Base-by-base conservation (phyloP, 2,329 filamentous ascomycete genomes). In the Penicillium sp. region DNA sequence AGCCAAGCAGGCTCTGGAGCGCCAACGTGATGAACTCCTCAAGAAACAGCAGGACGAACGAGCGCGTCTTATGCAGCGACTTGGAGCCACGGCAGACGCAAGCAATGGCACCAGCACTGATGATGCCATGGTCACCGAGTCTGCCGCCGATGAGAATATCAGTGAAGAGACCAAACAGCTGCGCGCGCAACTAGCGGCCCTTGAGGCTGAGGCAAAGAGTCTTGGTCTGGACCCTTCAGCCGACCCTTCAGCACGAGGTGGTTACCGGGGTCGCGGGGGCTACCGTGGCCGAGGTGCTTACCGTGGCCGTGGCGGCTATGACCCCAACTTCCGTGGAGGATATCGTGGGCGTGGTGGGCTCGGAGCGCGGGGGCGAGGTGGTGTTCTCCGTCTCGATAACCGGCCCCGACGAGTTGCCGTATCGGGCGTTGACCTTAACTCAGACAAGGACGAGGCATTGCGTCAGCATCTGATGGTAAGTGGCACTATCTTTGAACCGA, bases 341-440 rank as follows among this genome's bases (percentile, higher is more conserved):
- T 75, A 70, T 62, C 74, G 76, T 42, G 79, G 78, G 3, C 74
- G 75, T 47, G 74, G 74, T 47, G 68, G 63, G n/a, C 56, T 51
- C 7, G 69, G 67, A 32, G 63, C 66, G 42, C 69, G 73, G 34
- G 70, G 73, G 16, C 76, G 76, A 26, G 78, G 79, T 30, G 78
- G 77, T 51, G 81, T 83, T 14, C 77, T 80, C 61, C 75, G 81
- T 58, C 73, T 86, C 5, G 83, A 86, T 63, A 85, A 85, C 60
- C 74, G 83, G 26, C 81, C 83, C 3, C 79, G 77, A 60, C 76
- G 79, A 46, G 73, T 86, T 41, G 76, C 76, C 19, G 74, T 85
- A 23, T 73, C 74, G 5, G 79, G 76, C 7, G 75, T 81, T 29
- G 73, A 73, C 61, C 72, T 76, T 45, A 75, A 76, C 49, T 71